Evolutionary conservation across 768 basidiomycete genomes (phyloP).

Genomic region (Lactarius quietus): DNA sequence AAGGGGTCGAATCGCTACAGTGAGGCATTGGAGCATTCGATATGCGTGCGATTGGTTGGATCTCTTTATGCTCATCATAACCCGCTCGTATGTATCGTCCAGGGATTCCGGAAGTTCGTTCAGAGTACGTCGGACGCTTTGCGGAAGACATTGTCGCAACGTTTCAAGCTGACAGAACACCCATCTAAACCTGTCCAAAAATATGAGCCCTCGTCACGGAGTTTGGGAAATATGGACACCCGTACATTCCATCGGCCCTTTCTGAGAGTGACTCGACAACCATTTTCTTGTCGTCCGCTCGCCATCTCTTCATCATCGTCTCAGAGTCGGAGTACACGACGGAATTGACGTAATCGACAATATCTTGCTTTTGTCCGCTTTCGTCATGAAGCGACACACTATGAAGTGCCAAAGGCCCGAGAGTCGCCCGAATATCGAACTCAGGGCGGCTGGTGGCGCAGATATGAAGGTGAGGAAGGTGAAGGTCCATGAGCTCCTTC

Average conservation of each 20-base stretch:
- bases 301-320: neutral
- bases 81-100: neutral
- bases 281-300: neutral
- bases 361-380: neutral
- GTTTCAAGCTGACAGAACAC: neutral
- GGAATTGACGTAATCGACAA: neutral
- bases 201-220: neutral
- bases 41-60: neutral
- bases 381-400: neutral
- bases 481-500: neutral
- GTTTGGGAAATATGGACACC: neutral
- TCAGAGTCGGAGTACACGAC: neutral
- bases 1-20: neutral
- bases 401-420: neutral
- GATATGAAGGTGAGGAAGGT: neutral
- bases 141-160: neutral
- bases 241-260: neutral
- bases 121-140: neutral
- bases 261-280: neutral
- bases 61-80: neutral
- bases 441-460: neutral
- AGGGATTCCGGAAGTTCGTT: neutral
- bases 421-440: neutral
- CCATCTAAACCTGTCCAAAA: neutral
- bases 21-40: neutral